These are phyloP conservation scores for Aspergillus indologenus DNA, from an alignment of 495 filamentous ascomycete species.

Conservation along the genomic window DNA sequence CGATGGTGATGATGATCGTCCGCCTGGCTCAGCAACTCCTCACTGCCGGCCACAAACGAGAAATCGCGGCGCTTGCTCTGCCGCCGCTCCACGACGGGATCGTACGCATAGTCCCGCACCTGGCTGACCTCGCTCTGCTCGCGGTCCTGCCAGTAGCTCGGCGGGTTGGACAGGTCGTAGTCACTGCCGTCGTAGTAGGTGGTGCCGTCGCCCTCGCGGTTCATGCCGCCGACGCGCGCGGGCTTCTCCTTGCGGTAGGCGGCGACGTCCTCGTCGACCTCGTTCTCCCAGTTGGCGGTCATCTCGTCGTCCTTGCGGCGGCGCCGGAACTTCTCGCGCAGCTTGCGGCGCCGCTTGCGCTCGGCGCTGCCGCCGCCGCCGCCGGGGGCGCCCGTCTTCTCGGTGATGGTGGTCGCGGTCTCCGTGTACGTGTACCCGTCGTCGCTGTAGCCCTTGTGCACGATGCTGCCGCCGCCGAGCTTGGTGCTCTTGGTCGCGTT, in stretches of 20 bases:
- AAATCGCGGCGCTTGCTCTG: slow-evolving; percentile 39
- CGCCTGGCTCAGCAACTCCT: slow-evolving; percentile 52
- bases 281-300: slow-evolving; percentile 48
- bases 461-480: slow-evolving; percentile 74
- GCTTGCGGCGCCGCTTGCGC: slow-evolving; percentile 37
- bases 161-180: slow-evolving; percentile 48
- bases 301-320: slow-evolving; percentile 35
- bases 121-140: slow-evolving; percentile 53
- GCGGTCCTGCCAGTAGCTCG: slow-evolving; percentile 40
- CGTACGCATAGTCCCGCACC: slow-evolving; percentile 45
- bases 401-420: slow-evolving; percentile 37
- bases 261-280: slow-evolving; percentile 68
- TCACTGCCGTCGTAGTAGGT: slow-evolving; percentile 57
- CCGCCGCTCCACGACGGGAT: slow-evolving; percentile 18
- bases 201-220: slow-evolving; percentile 69
- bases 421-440: slow-evolving; percentile 46
- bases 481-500: slow-evolving; percentile 78
- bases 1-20: slow-evolving; percentile 37
- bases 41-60: slow-evolving; percentile 51
- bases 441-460: slow-evolving; percentile 61
- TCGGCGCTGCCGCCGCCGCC: slow-evolving; percentile 4
- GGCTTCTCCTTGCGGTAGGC: slow-evolving; percentile 81
- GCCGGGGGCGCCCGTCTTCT: slow-evolving; percentile 23
- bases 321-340: slow-evolving; percentile 40
- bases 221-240: slow-evolving; percentile 81